These are phyloP conservation scores for Diutina pseudorugosa DNA, from an alignment of 1,139 yeast genomes.

Conservation along the genomic window DNA sequence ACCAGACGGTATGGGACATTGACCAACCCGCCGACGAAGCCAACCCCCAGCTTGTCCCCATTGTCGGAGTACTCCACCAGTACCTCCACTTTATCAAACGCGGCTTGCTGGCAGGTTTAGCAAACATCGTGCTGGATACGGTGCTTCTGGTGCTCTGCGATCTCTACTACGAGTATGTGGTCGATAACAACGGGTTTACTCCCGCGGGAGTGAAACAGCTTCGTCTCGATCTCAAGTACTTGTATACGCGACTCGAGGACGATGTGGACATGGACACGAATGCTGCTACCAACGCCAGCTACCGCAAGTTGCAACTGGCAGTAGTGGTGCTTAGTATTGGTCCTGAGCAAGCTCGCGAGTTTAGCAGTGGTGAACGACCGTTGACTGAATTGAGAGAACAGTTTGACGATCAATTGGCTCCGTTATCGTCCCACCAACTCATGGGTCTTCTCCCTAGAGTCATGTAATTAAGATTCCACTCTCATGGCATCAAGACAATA, in stretches of 20 bases:
- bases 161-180: slow-evolving; percentile 43
- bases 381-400: neutral
- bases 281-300: neutral
- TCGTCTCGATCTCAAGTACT: slow-evolving; percentile 34
- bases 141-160: slow-evolving; percentile 36
- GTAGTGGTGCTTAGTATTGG: neutral
- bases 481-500: no score
- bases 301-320: neutral
- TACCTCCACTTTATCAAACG: slow-evolving; percentile 23
- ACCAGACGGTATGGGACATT: slow-evolving; percentile 24
- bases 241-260: slow-evolving; percentile 26
- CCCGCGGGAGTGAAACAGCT: slow-evolving; percentile 45
- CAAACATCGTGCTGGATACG: slow-evolving; percentile 18
- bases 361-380: neutral
- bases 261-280: slow-evolving; percentile 11
- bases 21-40: slow-evolving; percentile 8
- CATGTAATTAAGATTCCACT: neutral
- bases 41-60: slow-evolving; percentile 20
- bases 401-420: neutral
- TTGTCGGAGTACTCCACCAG: slow-evolving; percentile 19
- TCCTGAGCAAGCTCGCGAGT: neutral
- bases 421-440: neutral
- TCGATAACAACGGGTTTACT: slow-evolving; percentile 54
- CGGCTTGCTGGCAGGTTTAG: slow-evolving; percentile 5
- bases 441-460: neutral